These are phyloP conservation scores for Monosporozyma yasuniensis DNA, from an alignment of 805 yeast species.

Conservation along the genomic window DNA sequence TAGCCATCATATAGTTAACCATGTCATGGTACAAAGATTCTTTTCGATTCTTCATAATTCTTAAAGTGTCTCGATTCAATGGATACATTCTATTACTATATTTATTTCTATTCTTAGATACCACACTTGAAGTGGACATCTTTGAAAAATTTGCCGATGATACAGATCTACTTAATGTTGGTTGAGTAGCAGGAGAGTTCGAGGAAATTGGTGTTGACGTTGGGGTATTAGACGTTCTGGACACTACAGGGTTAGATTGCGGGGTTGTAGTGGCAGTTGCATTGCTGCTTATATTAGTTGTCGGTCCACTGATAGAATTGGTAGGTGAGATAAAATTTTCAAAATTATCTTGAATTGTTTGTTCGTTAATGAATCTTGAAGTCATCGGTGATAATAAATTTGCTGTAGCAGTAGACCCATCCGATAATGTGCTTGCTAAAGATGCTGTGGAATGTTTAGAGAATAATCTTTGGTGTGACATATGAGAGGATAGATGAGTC, in stretches of 20 bases:
- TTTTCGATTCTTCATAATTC: slow-evolving; percentile 13
- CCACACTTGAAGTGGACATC: background rate
- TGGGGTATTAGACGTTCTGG: background rate
- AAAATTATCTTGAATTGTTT: background rate
- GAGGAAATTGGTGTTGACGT: background rate
- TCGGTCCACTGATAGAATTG: background rate
- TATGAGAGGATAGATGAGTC: background rate
- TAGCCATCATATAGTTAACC: slow-evolving; percentile 2
- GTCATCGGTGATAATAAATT: background rate
- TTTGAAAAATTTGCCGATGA: slow-evolving; percentile 14
- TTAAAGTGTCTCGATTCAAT: slow-evolving; percentile 17
- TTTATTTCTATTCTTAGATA: background rate
- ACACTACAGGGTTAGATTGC: background rate
- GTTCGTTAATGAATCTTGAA: background rate
- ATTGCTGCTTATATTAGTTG: background rate
- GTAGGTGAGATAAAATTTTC: background rate
- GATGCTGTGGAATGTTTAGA: background rate
- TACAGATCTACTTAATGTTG: slow-evolving; percentile 24
- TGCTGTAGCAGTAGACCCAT: background rate
- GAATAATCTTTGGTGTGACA: background rate
- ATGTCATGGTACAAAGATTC: slow-evolving; percentile 9
- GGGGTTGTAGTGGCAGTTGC: background rate
- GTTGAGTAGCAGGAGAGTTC: slow-evolving; percentile 20
- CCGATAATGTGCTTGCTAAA: background rate
- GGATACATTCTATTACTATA: slow-evolving; percentile 11